Conservation (phyloP, 345 rosid species). For the Salix viminalis region DNA sequence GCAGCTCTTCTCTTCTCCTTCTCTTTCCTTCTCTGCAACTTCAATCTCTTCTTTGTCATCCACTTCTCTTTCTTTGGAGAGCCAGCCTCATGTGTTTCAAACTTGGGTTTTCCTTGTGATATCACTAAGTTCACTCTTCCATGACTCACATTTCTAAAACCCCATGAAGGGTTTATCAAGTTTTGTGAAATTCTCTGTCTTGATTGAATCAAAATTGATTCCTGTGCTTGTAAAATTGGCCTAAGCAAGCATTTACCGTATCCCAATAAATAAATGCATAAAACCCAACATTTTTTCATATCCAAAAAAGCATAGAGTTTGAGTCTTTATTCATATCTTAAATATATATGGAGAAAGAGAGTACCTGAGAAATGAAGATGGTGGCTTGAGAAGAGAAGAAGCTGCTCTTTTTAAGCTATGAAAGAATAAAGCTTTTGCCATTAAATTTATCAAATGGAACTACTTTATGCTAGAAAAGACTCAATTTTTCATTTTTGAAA, state of each 20-base stretch:
- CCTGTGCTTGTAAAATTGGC: slow-evolving; percentile 9
- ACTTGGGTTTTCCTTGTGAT: slow-evolving; percentile 86
- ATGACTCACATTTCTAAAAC: slow-evolving; percentile 46
- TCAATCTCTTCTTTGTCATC: slow-evolving; percentile 68
- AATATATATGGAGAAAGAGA: neutral
- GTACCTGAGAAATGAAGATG: slow-evolving; percentile 12
- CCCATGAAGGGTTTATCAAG: slow-evolving; percentile 25
- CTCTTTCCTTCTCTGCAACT: slow-evolving; percentile 68
- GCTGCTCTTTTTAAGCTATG: slow-evolving; percentile 14
- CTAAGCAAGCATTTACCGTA: neutral
- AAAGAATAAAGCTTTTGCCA: slow-evolving; percentile 16
- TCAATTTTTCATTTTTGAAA: neutral
- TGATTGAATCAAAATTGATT: slow-evolving; percentile 8
- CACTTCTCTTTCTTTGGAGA: slow-evolving; percentile 90
- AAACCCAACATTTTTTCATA: neutral
- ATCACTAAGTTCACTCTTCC: slow-evolving; percentile 73
- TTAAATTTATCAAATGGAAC: neutral
- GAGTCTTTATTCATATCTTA: neutral
- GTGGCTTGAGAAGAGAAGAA: slow-evolving; percentile 13
- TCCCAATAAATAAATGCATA: neutral
- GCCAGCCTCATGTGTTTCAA: slow-evolving; percentile 58
- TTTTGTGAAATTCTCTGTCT: slow-evolving; percentile 14
- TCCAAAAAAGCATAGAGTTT: neutral
- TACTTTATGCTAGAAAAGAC: too few relatives aligned
- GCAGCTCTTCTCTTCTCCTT: slow-evolving; percentile 77